A percentile compares a stretch with the other conserved stretches of the same genome.
phyloP scores from a whole-genome alignment of 106 monocot genomes.

The Dioscorea dumetorum region DNA sequence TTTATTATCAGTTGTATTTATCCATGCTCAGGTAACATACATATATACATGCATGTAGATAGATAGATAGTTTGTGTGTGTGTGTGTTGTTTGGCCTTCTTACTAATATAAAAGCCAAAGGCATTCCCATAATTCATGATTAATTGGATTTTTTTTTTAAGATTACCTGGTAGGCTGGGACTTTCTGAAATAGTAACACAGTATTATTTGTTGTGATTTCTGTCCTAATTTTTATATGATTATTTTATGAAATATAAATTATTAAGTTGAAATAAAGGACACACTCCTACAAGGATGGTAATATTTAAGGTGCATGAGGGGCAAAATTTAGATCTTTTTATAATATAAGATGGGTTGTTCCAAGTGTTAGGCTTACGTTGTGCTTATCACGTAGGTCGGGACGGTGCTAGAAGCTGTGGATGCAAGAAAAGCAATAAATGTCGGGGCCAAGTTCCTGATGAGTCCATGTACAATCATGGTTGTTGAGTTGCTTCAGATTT shows the following conservation, averaged over 20 bases:
- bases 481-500: conserved; percentile 2
- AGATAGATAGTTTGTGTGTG: too few species aligned
- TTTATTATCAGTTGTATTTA: not conserved
- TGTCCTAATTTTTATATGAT: not conserved
- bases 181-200: not conserved
- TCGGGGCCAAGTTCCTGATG: conserved; percentile 88
- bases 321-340: not conserved
- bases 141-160: not conserved
- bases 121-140: not conserved
- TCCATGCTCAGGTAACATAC: not conserved
- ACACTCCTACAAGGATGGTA: not conserved
- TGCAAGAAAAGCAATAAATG: conserved; percentile 62
- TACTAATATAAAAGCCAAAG: not conserved
- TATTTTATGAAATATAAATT: too few species aligned
- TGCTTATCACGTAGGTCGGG: conserved; percentile 40
- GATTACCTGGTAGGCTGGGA: not conserved
- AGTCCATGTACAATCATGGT: conserved; percentile 79
- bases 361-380: not conserved
- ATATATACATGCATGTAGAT: too few species aligned
- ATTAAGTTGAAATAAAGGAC: not conserved
- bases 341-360: not conserved
- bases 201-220: not conserved
- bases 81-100: too few species aligned
- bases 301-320: not conserved
- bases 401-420: conserved; percentile 63